Evolutionary conservation across 306 rosid genomes (phyloP), one percentile per base, ranked within the genome.

Genomic region (barrel medic (Medicago truncatula)): DNA sequence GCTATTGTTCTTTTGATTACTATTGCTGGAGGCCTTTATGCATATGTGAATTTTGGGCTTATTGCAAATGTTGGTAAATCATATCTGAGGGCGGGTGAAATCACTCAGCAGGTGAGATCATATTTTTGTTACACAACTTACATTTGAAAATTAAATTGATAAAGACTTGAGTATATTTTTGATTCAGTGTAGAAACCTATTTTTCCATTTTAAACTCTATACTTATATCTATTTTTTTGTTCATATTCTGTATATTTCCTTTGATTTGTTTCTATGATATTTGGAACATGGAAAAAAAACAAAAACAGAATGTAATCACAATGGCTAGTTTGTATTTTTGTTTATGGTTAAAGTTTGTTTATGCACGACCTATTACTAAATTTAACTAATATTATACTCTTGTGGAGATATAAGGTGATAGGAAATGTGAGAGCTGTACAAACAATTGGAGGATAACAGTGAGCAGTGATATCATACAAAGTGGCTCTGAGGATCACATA

Each of bases 391-490:
- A 6, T 20, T n/a, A 13, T 36, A 7, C 12, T 17, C 23, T 63
- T 49, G 16, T 57, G 78, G 53, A 52, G 63, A 59, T 49, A 78
- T 53, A 28, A 92, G 97, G 91, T 88, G 53, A 83, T 93, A 31
- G 93, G 93, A 66, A 93, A 93, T 67, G 98, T 93, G 4, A 87
- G 98, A 79, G 91, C 96, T 9, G 97, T 93, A 8, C 98, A 93
- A 79, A 93, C 98, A 81, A 91, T 93, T 88, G 87, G 88, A 49
- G 97, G 96, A 74, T 97, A 93, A 78, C 93, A 91, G 63, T 85
- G 76, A 60, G 97, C 97, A 7, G 91, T 91, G 44, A 87, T 80
- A 63, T 84, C 86, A 69, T 93, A 93, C 86, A 91, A 72, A 74
- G 85, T 40, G 36, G 93, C 98, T 63, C 85, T 91, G 1, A 79